Conservation (phyloP, 345 rosid genomes). For the Lepidium aucheri region DNA sequence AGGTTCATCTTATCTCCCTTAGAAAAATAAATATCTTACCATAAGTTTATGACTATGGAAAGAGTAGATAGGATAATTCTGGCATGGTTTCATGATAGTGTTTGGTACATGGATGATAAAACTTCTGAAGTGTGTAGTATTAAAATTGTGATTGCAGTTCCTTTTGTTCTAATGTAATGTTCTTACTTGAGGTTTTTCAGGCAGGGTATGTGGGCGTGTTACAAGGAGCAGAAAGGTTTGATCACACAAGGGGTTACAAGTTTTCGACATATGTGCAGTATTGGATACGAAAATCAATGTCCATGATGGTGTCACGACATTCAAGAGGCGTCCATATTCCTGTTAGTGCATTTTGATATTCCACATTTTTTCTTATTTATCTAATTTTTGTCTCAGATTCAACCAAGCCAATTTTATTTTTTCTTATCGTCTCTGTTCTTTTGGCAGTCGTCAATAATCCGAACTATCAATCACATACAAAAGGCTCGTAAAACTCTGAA, state of each 20-base stretch:
- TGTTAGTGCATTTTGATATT: slow-evolving; percentile 30
- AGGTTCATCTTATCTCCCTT: slow-evolving; percentile 37
- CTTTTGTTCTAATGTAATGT: slow-evolving; percentile 1
- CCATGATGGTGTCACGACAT: slow-evolving; percentile 45
- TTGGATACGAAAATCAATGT: slow-evolving; percentile 78
- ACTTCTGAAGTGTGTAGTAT: not conserved
- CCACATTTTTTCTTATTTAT: not conserved
- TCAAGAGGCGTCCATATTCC: slow-evolving; percentile 67
- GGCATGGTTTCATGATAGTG: not conserved
- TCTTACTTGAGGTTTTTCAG: slow-evolving; percentile 29
- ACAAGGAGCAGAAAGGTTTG: slow-evolving; percentile 80
- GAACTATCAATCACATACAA: slow-evolving; percentile 45
- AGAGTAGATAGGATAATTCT: not conserved
- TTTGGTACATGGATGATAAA: not conserved
- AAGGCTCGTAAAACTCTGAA: slow-evolving; percentile 56
- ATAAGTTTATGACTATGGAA: not conserved
- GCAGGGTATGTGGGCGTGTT: slow-evolving; percentile 76
- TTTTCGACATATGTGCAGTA: slow-evolving; percentile 83
- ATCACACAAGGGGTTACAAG: slow-evolving; percentile 70
- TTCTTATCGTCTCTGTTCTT: slow-evolving; percentile 1
- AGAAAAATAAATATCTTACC: not conserved
- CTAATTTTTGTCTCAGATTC: not conserved
- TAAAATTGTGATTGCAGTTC: not conserved
- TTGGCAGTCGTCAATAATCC: slow-evolving; percentile 39
- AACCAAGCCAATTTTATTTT: not conserved